Conservation (phyloP, 495 filamentous ascomycete genomes). For the Neurospora sp. region DNA sequence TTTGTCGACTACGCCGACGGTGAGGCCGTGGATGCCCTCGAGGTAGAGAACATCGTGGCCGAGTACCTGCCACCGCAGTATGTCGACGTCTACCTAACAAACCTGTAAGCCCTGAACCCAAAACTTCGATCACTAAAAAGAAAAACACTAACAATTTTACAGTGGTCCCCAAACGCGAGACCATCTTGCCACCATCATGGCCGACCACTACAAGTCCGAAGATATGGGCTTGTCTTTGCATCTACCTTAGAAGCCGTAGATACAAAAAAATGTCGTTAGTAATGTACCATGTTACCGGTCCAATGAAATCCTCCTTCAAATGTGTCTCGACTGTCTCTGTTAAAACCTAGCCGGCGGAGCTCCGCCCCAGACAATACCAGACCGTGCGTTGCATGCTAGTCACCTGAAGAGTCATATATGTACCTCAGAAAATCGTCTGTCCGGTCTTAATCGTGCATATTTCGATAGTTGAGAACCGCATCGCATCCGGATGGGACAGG, state of each 20-base stretch:
- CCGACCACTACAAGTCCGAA: conserved; percentile 76
- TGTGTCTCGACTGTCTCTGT: neutral
- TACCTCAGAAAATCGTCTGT: neutral
- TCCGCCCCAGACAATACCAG: neutral
- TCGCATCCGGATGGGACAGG: neutral
- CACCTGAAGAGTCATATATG: neutral
- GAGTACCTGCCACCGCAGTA: conserved; percentile 77
- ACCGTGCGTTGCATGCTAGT: neutral
- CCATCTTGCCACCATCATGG: conserved; percentile 70
- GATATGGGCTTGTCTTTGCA: conserved; percentile 56
- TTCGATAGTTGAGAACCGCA: neutral
- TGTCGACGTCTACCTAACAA: conserved; percentile 84
- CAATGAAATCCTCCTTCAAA: neutral
- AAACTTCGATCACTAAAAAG: neutral
- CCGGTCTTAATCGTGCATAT: neutral
- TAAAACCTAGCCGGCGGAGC: neutral
- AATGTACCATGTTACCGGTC: neutral
- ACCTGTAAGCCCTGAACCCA: conserved; percentile 54
- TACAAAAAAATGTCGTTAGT: neutral
- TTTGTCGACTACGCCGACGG: conserved; percentile 67
- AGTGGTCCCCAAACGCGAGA: conserved; percentile 74
- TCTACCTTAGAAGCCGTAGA: neutral
- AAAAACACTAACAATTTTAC: conserved; percentile 19
- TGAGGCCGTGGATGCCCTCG: conserved; percentile 60
- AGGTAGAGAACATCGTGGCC: conserved; percentile 69